These are phyloP conservation scores for Conticribra guillardii DNA, from an alignment of 108 stramenopile species.

Conservation along the genomic window DNA sequence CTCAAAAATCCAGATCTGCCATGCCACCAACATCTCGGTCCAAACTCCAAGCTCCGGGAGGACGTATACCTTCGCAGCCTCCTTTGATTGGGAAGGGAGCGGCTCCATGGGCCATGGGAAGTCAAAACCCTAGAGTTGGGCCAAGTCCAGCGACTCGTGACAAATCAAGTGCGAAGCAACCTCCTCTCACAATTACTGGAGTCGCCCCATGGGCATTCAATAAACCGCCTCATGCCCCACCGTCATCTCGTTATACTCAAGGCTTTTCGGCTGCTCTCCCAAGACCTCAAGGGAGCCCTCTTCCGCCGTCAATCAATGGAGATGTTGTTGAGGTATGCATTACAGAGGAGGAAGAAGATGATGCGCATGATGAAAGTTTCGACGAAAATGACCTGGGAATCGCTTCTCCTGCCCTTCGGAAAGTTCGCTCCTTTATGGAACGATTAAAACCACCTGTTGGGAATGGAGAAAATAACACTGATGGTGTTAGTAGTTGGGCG, in stretches of 20 bases:
- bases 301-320: slow-evolving; percentile 1
- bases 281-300: slow-evolving; percentile 16
- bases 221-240: slow-evolving; percentile 1
- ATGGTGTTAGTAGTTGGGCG: slow-evolving; percentile 75
- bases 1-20: slow-evolving; percentile 10
- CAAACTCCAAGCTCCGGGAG: slow-evolving; percentile 31
- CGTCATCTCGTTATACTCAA: slow-evolving; percentile 3
- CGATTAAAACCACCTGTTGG: slow-evolving; percentile 62
- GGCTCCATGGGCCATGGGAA: slow-evolving; percentile 74
- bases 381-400: neutral
- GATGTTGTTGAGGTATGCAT: slow-evolving; percentile 4
- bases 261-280: slow-evolving; percentile 4
- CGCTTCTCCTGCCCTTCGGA: slow-evolving; percentile 8
- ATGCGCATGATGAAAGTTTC: neutral
- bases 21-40: neutral
- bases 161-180: slow-evolving; percentile 46
- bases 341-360: slow-evolving; percentile 17
- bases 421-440: slow-evolving; percentile 59
- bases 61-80: slow-evolving; percentile 36
- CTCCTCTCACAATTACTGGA: slow-evolving; percentile 64
- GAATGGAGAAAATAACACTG: slow-evolving; percentile 23
- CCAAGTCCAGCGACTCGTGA: no score
- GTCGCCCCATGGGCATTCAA: slow-evolving; percentile 72
- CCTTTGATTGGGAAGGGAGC: slow-evolving; percentile 75
- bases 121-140: slow-evolving; percentile 2